Evolutionary conservation across 805 yeast genomes (phyloP).

Genomic region (Torulaspora gathmanii): DNA sequence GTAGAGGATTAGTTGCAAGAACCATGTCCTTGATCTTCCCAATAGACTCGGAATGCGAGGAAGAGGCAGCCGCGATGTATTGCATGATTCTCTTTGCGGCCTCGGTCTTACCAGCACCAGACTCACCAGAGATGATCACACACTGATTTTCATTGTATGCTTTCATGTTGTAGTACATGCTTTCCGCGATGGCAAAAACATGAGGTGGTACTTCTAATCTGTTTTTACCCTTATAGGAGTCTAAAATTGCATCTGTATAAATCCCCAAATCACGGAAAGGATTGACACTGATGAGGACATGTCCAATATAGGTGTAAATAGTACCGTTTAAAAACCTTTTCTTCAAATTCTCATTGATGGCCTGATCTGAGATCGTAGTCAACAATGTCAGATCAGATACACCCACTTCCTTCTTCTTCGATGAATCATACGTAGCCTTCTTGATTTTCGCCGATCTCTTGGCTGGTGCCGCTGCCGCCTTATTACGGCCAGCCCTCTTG

Average conservation of each 20-base stretch:
- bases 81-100: slow-evolving; percentile 98
- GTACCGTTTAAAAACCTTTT: slow-evolving; percentile 85
- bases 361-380: slow-evolving; percentile 82
- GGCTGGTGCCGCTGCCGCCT: slow-evolving; percentile 49
- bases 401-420: slow-evolving; percentile 95
- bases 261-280: slow-evolving; percentile 97
- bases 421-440: slow-evolving; percentile 85
- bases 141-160: slow-evolving; percentile 93
- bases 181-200: slow-evolving; percentile 95
- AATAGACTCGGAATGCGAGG: slow-evolving; percentile 60
- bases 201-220: slow-evolving; percentile 97
- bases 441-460: slow-evolving; percentile 54
- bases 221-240: slow-evolving; percentile 82
- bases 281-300: slow-evolving; percentile 90
- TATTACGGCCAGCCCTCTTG: slow-evolving; percentile 65
- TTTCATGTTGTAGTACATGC: slow-evolving; percentile 93
- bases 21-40: slow-evolving; percentile 94
- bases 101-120: slow-evolving; percentile 98
- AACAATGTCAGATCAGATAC: slow-evolving; percentile 89
- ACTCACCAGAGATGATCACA: slow-evolving; percentile 95
- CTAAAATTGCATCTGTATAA: slow-evolving; percentile 73
- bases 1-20: slow-evolving; percentile 92
- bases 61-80: slow-evolving; percentile 82
- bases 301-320: slow-evolving; percentile 90
- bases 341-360: slow-evolving; percentile 86